These are phyloP conservation scores for Pythium brassicae DNA, from an alignment of 352 stramenopile genomes.

Conservation along the genomic window DNA sequence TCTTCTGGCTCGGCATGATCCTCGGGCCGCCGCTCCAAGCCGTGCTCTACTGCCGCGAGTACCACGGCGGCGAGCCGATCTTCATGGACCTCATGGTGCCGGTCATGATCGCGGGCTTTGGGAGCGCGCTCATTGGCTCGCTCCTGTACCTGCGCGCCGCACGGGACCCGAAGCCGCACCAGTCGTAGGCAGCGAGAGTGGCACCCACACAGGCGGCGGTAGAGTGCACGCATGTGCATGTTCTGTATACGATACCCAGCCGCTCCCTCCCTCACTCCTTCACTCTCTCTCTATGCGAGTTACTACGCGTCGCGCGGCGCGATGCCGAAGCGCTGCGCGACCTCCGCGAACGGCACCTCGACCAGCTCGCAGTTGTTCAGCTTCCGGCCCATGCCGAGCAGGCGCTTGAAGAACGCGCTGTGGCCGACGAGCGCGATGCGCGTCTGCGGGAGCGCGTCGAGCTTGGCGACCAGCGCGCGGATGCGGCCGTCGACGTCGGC, in stretches of 20 bases:
- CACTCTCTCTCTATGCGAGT: not conserved
- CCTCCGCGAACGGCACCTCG: slow-evolving; percentile 27
- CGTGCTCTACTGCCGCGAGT: slow-evolving; percentile 79
- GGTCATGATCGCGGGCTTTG: slow-evolving; percentile 62
- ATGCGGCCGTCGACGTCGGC: slow-evolving; percentile 67
- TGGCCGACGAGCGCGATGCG: slow-evolving; percentile 82
- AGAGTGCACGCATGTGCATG: not conserved
- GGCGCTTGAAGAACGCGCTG: slow-evolving; percentile 82
- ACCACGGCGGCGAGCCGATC: slow-evolving; percentile 72
- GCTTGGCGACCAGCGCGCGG: slow-evolving; percentile 41
- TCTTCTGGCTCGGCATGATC: slow-evolving; percentile 81
- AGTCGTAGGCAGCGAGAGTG: not conserved
- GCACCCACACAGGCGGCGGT: too few species aligned
- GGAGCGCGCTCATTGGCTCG: slow-evolving; percentile 38
- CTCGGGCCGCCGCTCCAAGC: slow-evolving; percentile 63
- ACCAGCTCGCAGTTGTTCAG: slow-evolving; percentile 80
- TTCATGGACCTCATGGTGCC: slow-evolving; percentile 80
- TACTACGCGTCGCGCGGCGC: not conserved
- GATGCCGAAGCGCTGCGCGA: slow-evolving; percentile 18
- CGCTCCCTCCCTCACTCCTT: not conserved
- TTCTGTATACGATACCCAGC: not conserved
- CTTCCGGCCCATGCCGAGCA: slow-evolving; percentile 76
- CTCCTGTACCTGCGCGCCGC: slow-evolving; percentile 33
- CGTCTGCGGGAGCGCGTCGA: slow-evolving; percentile 51
- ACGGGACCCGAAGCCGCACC: slow-evolving; percentile 21